A percentile compares a stretch with the other conserved stretches of the same genome.
Evolutionary conservation across 495 filamentous ascomycete species (phyloP).

Genomic region (Aspergillus biplanus): DNA sequence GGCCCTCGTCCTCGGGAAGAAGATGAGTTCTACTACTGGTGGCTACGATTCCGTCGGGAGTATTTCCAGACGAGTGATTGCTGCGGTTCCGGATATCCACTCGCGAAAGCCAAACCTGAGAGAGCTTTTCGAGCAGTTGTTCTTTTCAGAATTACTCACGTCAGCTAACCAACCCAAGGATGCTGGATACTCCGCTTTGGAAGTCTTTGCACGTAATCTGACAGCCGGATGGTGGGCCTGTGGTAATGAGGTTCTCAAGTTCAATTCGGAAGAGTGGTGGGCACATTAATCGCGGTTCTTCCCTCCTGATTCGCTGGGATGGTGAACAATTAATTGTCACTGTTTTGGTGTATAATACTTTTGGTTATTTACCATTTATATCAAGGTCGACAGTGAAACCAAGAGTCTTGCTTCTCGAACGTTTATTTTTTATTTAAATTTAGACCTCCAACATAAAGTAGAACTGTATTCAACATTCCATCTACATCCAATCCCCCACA

Average conservation of each 20-base stretch:
- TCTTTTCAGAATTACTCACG: slow-evolving; percentile 31
- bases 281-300: slow-evolving; percentile 10
- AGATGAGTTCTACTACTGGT: not conserved
- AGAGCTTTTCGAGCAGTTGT: slow-evolving; percentile 54
- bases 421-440: too few species aligned
- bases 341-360: not conserved
- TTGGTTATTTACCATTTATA: too few species aligned
- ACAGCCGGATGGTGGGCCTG: slow-evolving; percentile 88
- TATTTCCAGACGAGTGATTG: slow-evolving; percentile 61
- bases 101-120: slow-evolving; percentile 84
- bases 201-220: slow-evolving; percentile 86
- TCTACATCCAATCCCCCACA: too few species aligned
- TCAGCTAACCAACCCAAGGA: not conserved
- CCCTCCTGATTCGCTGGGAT: not conserved
- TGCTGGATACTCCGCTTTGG: slow-evolving; percentile 62
- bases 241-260: slow-evolving; percentile 85
- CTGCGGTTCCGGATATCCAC: slow-evolving; percentile 86
- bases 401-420: too few species aligned
- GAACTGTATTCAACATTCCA: too few species aligned
- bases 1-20: slow-evolving; percentile 70
- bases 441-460: too few species aligned
- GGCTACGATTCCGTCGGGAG: not conserved
- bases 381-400: too few species aligned
- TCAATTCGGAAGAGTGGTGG: slow-evolving; percentile 76
- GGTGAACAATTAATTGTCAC: not conserved